phyloP scores from a whole-genome alignment of 208 protist genomes.

The Naegleria gruberi region DNA sequence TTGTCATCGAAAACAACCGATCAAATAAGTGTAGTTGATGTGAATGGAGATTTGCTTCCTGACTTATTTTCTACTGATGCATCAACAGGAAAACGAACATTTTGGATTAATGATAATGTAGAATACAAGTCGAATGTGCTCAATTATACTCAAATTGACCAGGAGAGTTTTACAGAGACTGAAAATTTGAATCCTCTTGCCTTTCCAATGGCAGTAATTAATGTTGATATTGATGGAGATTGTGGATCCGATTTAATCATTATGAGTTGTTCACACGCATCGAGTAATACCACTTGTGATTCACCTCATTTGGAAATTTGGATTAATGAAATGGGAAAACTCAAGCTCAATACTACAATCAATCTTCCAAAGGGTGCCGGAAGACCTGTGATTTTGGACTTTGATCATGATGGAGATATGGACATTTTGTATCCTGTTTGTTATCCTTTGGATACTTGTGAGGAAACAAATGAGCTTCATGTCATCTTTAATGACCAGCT shows the following conservation, averaged over 20 bases:
- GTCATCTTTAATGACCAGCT: neutral
- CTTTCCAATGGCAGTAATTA: neutral
- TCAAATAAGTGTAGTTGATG: neutral
- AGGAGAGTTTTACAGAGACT: neutral
- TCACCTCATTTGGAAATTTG: neutral
- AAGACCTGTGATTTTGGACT: neutral
- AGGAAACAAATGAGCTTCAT: neutral
- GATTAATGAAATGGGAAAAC: neutral
- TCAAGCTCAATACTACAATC: neutral
- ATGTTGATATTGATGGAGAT: neutral
- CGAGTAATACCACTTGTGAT: neutral
- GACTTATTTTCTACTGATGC: neutral
- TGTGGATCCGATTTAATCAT: neutral
- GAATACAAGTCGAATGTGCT: neutral
- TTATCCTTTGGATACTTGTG: neutral
- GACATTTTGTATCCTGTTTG: conserved; percentile 2
- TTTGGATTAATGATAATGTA: neutral
- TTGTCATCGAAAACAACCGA: neutral
- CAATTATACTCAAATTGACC: neutral
- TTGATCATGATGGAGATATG: neutral
- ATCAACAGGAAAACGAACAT: neutral
- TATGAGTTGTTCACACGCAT: neutral
- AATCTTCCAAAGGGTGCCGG: neutral
- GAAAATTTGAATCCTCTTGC: neutral
- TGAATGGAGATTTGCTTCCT: neutral